Base-by-base conservation (phyloP, 2,329 filamentous ascomycete species). In the Penicillium sp. region DNA sequence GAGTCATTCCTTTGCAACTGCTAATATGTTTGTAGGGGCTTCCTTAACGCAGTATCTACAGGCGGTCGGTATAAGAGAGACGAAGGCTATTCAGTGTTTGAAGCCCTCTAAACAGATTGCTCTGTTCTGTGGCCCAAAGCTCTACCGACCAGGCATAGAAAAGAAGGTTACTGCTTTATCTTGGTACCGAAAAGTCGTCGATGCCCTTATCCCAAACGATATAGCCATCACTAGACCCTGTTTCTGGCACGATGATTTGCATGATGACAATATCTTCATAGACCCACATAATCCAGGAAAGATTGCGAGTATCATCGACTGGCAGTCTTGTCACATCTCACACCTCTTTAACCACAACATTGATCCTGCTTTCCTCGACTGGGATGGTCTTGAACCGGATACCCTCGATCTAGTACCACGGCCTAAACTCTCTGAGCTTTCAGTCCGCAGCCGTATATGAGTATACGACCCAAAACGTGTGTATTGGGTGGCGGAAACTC, bases 221-320 rank as follows among this genome's bases (percentile, higher is more conserved):
- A 55, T 55, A 38, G 35, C 58, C 16, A 62, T 64, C 16, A 63
- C 53, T 28, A 65, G 33, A 1, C 61, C 64, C 2, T 57, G 50
- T 51, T 59, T 71, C 49, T 72, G 67, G 65, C 67, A 70, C 54
- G 59, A 67, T 56, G 64, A 70, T 61, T 55, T 70, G 22, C 22
- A 70, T 47, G 57, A 63, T 58, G 64, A 67, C 22, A 71, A 70
- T 53, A 57, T 73, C 49, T 73, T 72, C 28, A 61, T 72, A 31
- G 69, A 73, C 56, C 67, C 65, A 25, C 11, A 62, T 8, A 62
- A 70, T 38, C 60, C 64, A 1, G 60, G 50, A 51, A 61, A 53
- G 5, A 67, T 72, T 22, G 62, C 64, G 4, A 59, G 63, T 12
- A 69, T 73, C 9, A 69, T 73, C 25, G 66, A 71, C 57, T 72